These are phyloP conservation scores for Aspergillus tamarii DNA, from an alignment of 2,329 filamentous ascomycete species.

Conservation along the genomic window DNA sequence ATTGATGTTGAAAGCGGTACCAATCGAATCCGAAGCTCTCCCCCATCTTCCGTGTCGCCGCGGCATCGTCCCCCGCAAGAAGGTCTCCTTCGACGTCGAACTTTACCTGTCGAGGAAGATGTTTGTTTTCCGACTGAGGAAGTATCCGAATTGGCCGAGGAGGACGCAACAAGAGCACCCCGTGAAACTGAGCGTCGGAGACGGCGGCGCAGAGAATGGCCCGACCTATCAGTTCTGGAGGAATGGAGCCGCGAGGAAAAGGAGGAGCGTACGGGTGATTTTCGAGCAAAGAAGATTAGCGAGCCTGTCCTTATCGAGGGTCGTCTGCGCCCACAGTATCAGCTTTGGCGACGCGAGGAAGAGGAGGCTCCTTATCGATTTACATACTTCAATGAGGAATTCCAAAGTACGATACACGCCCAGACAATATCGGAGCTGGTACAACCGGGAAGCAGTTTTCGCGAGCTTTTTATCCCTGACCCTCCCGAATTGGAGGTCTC, in stretches of 20 bases:
- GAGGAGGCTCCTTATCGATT: conserved; percentile 93
- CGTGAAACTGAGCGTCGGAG: conserved; percentile 52
- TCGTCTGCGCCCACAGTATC: conserved; percentile 76
- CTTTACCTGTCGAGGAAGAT: conserved; percentile 75
- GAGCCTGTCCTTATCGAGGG: conserved; percentile 93
- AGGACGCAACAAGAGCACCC: conserved; percentile 57
- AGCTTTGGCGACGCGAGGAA: conserved; percentile 81
- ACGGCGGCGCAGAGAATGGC: conserved; percentile 76
- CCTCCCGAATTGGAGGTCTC: conserved; percentile 75
- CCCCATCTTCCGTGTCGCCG: conserved; percentile 45
- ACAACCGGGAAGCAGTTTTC: conserved; percentile 81
- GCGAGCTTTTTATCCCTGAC: conserved; percentile 87
- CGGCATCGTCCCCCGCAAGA: conserved; percentile 35
- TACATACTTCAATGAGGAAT: conserved; percentile 98
- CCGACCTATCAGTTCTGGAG: conserved; percentile 79
- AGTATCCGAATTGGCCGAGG: conserved; percentile 82
- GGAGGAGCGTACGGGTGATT: conserved; percentile 78
- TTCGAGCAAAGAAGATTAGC: conserved; percentile 86
- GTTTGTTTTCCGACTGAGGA: conserved; percentile 86
- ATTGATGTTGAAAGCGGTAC: conserved; percentile 48
- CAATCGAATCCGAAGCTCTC: conserved; percentile 11
- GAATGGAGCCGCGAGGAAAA: conserved; percentile 92
- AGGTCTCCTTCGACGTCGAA: conserved; percentile 55
- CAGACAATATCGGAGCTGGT: conserved; percentile 92
- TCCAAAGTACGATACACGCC: conserved; percentile 93